Evolutionary conservation across 441 rosid species (phyloP), one percentile per base, ranked within the genome.

Genomic region (Rhodomyrtus psidioides): DNA sequence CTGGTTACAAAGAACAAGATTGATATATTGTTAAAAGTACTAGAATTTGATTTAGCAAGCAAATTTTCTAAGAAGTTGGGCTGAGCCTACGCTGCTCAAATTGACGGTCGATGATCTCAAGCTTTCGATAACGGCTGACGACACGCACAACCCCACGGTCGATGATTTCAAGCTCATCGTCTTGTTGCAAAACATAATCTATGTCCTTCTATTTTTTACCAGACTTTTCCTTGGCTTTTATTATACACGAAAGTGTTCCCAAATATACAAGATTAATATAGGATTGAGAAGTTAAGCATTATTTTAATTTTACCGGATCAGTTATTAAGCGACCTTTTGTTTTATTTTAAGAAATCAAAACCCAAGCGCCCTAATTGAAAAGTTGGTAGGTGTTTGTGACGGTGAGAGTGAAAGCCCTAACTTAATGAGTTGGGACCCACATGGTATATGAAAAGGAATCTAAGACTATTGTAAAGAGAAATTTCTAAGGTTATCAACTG

Each of bases 161-260:
- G 44, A 42, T 42, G 44, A 42, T 42, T 42, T 34, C 34, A 10
- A 56, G 59, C 27, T 24, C 59, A 10, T 4, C 59, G 9, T 56
- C 59, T 56, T 56, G 59, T 4, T 56, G 59, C 59, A 56, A 42
- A 42, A 57, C 60, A 6, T 56, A 14, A 24, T 57, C 60, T 57
- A 44, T 44, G 6, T 44, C 7, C 49, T 6, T 44, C 6, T 44
- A 44, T 9, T 44, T 44, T 44, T 44, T 7, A 44, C 49, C 9
- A 7, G 49, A 44, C 49, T 44, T 44, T 44, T 44, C 9, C 49
- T 7, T 44, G 6, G 27, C 70, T 27, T 59, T n/a, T 4, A 6
- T 27, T 3, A 14, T 14, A 59, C 70, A 14, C 0, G 0, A 59
- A 59, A 59, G 27, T 0, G 21, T 27, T 14, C 4, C 6, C 65